Evolutionary conservation across 768 basidiomycete genomes (phyloP).

Genomic region (Pisolithus albus): DNA sequence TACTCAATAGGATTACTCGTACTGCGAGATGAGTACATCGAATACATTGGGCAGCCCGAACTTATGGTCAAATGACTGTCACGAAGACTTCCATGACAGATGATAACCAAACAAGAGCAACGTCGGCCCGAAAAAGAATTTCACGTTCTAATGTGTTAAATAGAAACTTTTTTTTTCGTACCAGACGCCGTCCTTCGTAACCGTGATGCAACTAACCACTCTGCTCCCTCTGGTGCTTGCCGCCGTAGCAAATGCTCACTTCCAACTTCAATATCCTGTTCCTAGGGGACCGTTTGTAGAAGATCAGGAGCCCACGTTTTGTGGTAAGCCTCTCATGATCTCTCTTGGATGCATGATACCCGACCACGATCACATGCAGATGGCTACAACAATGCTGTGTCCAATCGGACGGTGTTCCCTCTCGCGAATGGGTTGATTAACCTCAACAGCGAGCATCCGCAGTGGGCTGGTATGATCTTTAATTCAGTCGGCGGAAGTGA

Average conservation of each 20-base stretch:
- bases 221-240: conserved; percentile 33
- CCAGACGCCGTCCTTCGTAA: too few species aligned
- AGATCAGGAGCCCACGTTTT: conserved; percentile 52
- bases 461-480: conserved; percentile 43
- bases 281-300: conserved; percentile 67
- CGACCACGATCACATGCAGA: conserved; percentile 34
- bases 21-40: too few species aligned
- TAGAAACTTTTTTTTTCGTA: not conserved
- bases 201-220: conserved; percentile 30
- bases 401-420: conserved; percentile 64
- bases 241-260: conserved; percentile 58
- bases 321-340: conserved; percentile 41
- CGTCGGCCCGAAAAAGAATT: not conserved
- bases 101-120: not conserved
- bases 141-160: not conserved
- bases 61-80: not conserved
- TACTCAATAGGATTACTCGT: too few species aligned
- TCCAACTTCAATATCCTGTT: conserved; percentile 69
- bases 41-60: too few species aligned
- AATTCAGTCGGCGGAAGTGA: not conserved
- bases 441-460: conserved; percentile 58
- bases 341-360: not conserved
- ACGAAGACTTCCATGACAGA: not conserved
- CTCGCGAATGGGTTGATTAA: conserved; percentile 53
- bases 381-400: conserved; percentile 48